phyloP scores from a whole-genome alignment of 2,329 filamentous ascomycete genomes.

The Fusarium sp. region DNA sequence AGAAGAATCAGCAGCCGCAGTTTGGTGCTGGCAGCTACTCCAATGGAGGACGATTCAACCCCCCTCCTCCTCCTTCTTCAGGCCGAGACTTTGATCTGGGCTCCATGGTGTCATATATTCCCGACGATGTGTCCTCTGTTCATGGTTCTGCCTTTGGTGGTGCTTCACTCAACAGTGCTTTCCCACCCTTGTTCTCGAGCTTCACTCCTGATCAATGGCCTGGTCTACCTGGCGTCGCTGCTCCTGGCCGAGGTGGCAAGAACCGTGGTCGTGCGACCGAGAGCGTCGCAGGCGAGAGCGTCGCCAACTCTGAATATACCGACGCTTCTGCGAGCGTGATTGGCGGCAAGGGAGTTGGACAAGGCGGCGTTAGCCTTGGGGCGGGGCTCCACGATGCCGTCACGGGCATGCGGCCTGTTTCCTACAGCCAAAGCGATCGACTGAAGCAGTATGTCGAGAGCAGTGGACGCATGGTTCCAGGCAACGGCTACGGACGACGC shows the following conservation, averaged over 20 bases:
- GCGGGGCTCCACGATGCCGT: constrained; percentile 79
- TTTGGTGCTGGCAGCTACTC: constrained; percentile 51
- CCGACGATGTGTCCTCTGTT: constrained; percentile 95
- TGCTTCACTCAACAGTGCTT: constrained; percentile 76
- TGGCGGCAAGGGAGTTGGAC: constrained; percentile 76
- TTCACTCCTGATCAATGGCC: constrained; percentile 93
- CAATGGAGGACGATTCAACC: constrained; percentile 55
- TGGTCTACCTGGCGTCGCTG: constrained; percentile 71
- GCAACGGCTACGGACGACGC: constrained; percentile 74
- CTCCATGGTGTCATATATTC: constrained; percentile 93
- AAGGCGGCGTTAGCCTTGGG: constrained; percentile 87
- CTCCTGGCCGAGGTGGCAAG: constrained; percentile 71
- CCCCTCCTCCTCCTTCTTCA: constrained; percentile 52
- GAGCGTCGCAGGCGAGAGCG: constrained; percentile 90
- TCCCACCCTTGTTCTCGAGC: constrained; percentile 93
- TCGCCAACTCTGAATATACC: constrained; percentile 89
- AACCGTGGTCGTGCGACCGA: constrained; percentile 72
- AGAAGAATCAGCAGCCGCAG: constrained; percentile 83
- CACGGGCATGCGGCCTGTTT: constrained; percentile 69
- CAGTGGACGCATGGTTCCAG: constrained; percentile 72
- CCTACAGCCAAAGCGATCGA: constrained; percentile 74
- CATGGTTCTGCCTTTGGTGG: constrained; percentile 91
- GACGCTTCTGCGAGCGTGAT: constrained; percentile 83
- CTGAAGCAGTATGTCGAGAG: constrained; percentile 95
- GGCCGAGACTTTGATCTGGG: constrained; percentile 75